Evolutionary conservation across 768 basidiomycete species (phyloP).

Genomic region (Mycena kentingensis): DNA sequence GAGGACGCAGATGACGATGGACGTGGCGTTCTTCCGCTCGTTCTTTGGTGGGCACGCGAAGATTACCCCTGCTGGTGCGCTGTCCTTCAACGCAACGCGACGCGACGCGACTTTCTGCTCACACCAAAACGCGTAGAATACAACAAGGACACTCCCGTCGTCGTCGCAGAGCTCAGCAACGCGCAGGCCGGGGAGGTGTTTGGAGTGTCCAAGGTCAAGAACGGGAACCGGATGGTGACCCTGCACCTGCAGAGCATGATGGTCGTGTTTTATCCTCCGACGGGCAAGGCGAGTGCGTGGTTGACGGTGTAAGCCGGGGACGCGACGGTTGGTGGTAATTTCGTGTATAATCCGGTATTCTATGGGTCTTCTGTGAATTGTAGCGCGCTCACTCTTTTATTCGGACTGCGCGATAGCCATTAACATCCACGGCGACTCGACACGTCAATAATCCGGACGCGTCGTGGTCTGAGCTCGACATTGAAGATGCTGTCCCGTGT

Average conservation of each 20-base stretch:
- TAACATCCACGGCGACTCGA: too few species aligned
- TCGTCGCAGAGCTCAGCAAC: constrained; percentile 15
- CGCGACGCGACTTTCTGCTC: not conserved
- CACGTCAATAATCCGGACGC: too few species aligned
- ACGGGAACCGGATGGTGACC: constrained; percentile 2
- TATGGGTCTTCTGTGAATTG: too few species aligned
- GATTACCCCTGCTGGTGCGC: constrained; percentile 12
- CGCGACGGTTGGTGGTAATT: not conserved
- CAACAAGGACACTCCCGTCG: constrained; percentile 3
- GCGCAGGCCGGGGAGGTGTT: constrained; percentile 19
- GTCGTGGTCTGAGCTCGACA: too few species aligned
- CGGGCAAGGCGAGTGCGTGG: not conserved
- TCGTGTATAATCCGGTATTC: too few species aligned
- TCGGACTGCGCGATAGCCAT: too few species aligned
- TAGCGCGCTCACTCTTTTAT: too few species aligned
- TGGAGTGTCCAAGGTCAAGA: constrained; percentile 18
- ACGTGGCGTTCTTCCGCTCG: constrained; percentile 18
- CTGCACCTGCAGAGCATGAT: not conserved
- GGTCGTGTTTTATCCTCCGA: not conserved
- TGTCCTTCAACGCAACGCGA: too few species aligned
- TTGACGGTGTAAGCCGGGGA: not conserved
- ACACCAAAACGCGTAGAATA: too few species aligned
- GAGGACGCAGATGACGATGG: constrained; percentile 13
- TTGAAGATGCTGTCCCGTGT: too few species aligned
- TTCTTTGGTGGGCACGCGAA: constrained; percentile 19